Evolutionary conservation across 2,329 filamentous ascomycete species (phyloP), one percentile per base, ranked within the genome.

Genomic region (Scedosporium apiospermum): DNA sequence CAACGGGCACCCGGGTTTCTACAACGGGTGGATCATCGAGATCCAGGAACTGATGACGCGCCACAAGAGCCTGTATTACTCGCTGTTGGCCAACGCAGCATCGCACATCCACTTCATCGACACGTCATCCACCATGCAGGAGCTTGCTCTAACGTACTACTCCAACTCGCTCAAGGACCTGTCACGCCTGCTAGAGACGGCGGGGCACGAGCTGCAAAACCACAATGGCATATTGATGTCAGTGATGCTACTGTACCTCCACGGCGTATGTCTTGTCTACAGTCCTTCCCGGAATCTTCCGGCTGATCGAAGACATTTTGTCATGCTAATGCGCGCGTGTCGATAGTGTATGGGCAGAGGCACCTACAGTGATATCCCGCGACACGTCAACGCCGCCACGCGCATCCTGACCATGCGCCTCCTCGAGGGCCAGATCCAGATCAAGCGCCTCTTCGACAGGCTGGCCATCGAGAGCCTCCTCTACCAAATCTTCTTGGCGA

Each of bases 1-100:
- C 0, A 66, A 67, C n/a, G 71, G 70, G 38, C 70, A 73, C 46
- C 66, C 66, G 4, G 68, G 66, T 6, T 72, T 72, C 51, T 65
- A 68, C 51, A 62, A 71, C 57, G 70, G 68, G 9, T 73, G 71
- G 71, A 67, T 71, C 2, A 53, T 61, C 1, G 69, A 72, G 9
- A 70, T 73, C 12, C 66, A 69, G 49, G 58, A 67, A n/a, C 67
- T 71, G 1, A 71, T 71, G 69, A 38, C 62, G 1, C 64, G 64
- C 1, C 65, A 68, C 57, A 68, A 70, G 57, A 69, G 68, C 34
- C 63, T 73, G 0, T 68, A 70, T 49, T 71, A 70, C 30, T 70
- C 71, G 9, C 69, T 72, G 1, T 61, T 73, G 49, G 69, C 69
- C 10, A 69, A 67, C 41, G 66, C 68, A 7, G 68, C 69, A 3